Base-by-base conservation (phyloP, 2,329 filamentous ascomycete genomes). In the Westerdykella sp. region DNA sequence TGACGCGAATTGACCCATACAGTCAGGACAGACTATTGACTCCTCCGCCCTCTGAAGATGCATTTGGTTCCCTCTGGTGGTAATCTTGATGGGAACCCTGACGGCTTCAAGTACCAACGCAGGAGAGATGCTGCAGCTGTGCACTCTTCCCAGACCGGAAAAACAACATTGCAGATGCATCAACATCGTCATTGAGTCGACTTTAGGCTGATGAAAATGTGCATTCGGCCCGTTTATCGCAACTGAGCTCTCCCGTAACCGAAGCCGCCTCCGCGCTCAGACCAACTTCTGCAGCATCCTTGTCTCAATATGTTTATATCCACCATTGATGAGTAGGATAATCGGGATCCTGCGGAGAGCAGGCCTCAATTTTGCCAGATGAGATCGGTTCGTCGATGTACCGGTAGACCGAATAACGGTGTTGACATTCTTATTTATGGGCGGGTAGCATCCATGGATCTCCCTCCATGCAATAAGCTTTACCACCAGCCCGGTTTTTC, bases 281-380 rank as follows among this genome's bases (percentile, higher is more conserved):
- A 35, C 32, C 32, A 35, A 14, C n/a, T 35, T 42, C 41, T 44
- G 47, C 47, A 47, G 12, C 13, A 47, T 46, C 36, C 42, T 37
- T 25, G 49, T 44, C 40, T 52, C 46, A 49, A 49, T 50, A 42
- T 47, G 40, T 28, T 12, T 22, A 37, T 43, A 21, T 21, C 18
- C 18, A 21, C 18, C 18, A 21, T 21, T 21, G 18, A 21, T 21
- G 18, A 21, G 18, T 21, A 6, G 18, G 6, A 21, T 21, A 21
- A 21, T 21, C 6, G 43, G 43, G 25, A 22, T 13, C 47, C 50
- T 48, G 50, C 42, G 51, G 51, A 54, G 39, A 10, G 46, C 48
- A 48, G 40, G 9, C 9, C 9, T 28, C 25, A 21, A 21, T 28
- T 35, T 15, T 35, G n/a, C 32, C 32, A 35, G 32, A 35, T 35